These are phyloP conservation scores for Zygoascus bituminiphila DNA, from an alignment of 805 yeast genomes.

Conservation along the genomic window DNA sequence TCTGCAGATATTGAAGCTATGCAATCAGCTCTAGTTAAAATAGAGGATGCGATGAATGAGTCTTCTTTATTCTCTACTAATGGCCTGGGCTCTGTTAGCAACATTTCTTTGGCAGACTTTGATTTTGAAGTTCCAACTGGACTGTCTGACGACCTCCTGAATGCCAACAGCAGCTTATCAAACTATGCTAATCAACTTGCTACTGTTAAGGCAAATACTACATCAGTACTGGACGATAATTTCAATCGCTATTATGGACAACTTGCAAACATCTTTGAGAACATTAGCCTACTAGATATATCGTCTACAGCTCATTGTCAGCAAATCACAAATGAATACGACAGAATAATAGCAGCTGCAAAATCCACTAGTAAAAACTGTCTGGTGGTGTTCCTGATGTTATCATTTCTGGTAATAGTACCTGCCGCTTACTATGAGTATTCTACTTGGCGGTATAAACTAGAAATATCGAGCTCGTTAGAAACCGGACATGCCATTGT, in stretches of 20 bases:
- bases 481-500: conserved; percentile 1
- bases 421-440: conserved; percentile 7
- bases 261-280: neutral
- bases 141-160: neutral
- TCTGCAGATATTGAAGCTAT: conserved; percentile 6
- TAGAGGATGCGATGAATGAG: neutral
- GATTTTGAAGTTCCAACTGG: neutral
- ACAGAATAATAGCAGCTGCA: neutral
- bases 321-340: neutral
- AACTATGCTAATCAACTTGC: neutral
- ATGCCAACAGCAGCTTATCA: neutral
- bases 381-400: conserved; percentile 4
- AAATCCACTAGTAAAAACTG: neutral
- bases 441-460: conserved; percentile 7
- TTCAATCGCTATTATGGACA: neutral
- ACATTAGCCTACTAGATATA: neutral
- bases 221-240: conserved; percentile 3
- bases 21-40: conserved; percentile 8
- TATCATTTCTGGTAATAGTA: conserved; percentile 7
- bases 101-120: neutral
- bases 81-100: conserved; percentile 4
- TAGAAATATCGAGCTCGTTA: neutral
- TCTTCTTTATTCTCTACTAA: conserved; percentile 1
- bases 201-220: conserved; percentile 2
- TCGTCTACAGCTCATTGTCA: neutral